A percentile compares a stretch with the other conserved stretches of the same genome.
These are phyloP conservation scores for Phytophthora syringae DNA, from an alignment of 352 stramenopile genomes.

Conservation along the genomic window DNA sequence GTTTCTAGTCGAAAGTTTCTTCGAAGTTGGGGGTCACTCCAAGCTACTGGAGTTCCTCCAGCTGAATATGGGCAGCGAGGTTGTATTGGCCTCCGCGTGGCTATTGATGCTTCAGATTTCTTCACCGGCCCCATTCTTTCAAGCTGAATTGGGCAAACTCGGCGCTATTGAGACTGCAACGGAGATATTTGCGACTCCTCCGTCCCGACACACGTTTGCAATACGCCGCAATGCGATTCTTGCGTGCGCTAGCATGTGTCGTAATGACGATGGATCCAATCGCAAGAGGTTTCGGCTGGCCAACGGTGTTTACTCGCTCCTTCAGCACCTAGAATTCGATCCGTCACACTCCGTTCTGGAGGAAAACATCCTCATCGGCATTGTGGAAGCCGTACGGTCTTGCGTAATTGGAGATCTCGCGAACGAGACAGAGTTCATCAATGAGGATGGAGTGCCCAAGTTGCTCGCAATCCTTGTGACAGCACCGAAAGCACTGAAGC, in stretches of 20 bases:
- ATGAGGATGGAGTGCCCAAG: slow-evolving; percentile 60
- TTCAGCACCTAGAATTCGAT: slow-evolving; percentile 57
- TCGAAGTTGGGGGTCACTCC: slow-evolving; percentile 56
- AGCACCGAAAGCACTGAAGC: slow-evolving; percentile 60
- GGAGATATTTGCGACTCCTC: slow-evolving; percentile 51
- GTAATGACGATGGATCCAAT: slow-evolving; percentile 55
- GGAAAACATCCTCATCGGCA: slow-evolving; percentile 67
- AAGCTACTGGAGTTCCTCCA: slow-evolving; percentile 62
- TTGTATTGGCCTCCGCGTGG: slow-evolving; percentile 55
- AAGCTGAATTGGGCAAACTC: slow-evolving; percentile 56
- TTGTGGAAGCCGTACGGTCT: slow-evolving; percentile 68
- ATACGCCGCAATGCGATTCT: slow-evolving; percentile 74
- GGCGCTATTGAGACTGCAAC: slow-evolving; percentile 58
- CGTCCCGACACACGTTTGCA: slow-evolving; percentile 59
- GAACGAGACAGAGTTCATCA: slow-evolving; percentile 68
- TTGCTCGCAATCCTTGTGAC: slow-evolving; percentile 64
- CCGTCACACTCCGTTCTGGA: slow-evolving; percentile 64
- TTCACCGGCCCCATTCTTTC: slow-evolving; percentile 32
- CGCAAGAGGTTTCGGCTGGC: slow-evolving; percentile 51
- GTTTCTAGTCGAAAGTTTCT: slow-evolving; percentile 63
- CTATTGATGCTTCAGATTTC: slow-evolving; percentile 62
- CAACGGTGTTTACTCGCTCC: slow-evolving; percentile 53
- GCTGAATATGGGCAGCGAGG: slow-evolving; percentile 38
- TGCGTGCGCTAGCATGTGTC: slow-evolving; percentile 63
- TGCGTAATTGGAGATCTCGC: slow-evolving; percentile 64